These are phyloP conservation scores for Penicillium herquei DNA, from an alignment of 495 filamentous ascomycete genomes.

Conservation along the genomic window DNA sequence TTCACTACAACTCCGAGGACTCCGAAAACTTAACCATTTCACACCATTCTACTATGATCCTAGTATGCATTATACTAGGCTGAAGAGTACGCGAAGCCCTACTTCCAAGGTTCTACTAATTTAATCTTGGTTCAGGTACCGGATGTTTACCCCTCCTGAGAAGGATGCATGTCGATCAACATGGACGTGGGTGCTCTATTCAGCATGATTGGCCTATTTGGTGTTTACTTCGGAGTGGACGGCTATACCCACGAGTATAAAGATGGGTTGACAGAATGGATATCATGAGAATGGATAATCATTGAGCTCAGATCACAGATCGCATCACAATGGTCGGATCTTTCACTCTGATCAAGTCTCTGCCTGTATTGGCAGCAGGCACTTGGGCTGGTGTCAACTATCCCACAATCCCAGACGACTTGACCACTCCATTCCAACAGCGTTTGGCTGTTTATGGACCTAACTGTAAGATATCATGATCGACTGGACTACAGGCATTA, in stretches of 20 bases:
- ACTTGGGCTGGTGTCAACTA: conserved; percentile 45
- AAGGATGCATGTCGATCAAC: neutral
- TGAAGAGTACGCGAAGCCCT: neutral
- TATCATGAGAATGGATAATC: neutral
- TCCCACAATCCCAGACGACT: conserved; percentile 51
- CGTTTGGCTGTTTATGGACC: conserved; percentile 56
- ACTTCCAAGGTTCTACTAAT: too few relatives aligned
- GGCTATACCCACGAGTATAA: conserved; percentile 3
- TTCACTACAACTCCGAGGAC: too few relatives aligned
- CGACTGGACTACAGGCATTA: neutral
- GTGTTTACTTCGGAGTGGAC: neutral
- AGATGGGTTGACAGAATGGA: neutral
- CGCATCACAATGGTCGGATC: conserved; percentile 15
- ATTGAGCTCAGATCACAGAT: too few relatives aligned
- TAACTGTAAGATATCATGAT: conserved; percentile 38
- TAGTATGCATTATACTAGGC: too few relatives aligned
- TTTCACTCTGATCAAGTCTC: conserved; percentile 14
- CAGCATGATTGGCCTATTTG: conserved; percentile 12
- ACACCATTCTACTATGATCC: too few relatives aligned
- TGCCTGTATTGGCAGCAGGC: conserved; percentile 42
- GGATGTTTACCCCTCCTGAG: too few relatives aligned
- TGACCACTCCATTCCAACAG: conserved; percentile 58
- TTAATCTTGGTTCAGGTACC: too few relatives aligned
- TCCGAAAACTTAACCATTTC: too few relatives aligned
- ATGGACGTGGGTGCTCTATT: conserved; percentile 11